phyloP scores from a whole-genome alignment of 768 basidiomycete genomes.

The Collybia sp. region DNA sequence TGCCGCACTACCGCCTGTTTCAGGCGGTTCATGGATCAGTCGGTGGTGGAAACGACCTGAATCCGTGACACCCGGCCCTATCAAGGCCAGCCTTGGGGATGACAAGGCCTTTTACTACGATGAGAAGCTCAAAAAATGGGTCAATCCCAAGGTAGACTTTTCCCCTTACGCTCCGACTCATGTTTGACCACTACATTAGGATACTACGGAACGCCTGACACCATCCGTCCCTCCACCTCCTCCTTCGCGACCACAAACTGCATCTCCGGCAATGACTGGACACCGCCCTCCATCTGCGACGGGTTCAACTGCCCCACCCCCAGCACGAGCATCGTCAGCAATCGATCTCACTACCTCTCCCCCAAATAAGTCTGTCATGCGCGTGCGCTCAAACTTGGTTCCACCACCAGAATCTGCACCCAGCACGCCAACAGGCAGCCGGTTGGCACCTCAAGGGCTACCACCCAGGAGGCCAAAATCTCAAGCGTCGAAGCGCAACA shows the following conservation, averaged over 20 bases:
- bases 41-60: constrained; percentile 75
- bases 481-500: constrained; percentile 66
- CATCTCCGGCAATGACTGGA: constrained; percentile 64
- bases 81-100: constrained; percentile 92
- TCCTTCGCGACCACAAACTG: constrained; percentile 81
- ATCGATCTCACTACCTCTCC: constrained; percentile 55
- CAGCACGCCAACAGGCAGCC: constrained; percentile 39
- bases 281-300: constrained; percentile 21
- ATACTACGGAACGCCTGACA: constrained; percentile 50
- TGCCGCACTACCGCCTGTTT: constrained; percentile 17
- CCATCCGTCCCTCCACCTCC: constrained; percentile 62
- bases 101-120: constrained; percentile 90
- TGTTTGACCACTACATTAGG: constrained; percentile 34
- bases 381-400: constrained; percentile 62
- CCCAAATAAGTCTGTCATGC: constrained; percentile 45
- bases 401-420: constrained; percentile 48
- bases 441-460: constrained; percentile 42
- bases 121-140: constrained; percentile 92
- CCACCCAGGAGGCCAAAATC: constrained; percentile 53
- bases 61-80: constrained; percentile 51
- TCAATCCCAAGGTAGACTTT: constrained; percentile 78
- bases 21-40: constrained; percentile 70
- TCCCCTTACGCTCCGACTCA: background rate
- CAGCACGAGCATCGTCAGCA: constrained; percentile 56
- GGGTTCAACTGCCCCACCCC: constrained; percentile 29